Evolutionary conservation across 2,329 filamentous ascomycete genomes (phyloP).

Genomic region (Diaporthe australafricana): DNA sequence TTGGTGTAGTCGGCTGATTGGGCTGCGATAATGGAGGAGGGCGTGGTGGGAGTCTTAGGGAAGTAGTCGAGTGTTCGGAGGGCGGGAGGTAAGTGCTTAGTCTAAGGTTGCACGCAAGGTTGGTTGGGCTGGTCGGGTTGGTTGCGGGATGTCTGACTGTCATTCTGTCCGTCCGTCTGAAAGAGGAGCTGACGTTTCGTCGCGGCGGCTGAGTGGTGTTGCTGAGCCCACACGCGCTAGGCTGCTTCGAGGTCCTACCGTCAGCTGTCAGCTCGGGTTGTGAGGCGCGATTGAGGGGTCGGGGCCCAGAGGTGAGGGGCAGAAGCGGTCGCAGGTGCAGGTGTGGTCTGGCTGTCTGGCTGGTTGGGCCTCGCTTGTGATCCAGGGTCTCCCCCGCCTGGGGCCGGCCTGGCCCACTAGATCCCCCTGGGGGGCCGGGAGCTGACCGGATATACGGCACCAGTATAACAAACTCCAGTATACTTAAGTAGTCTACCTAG

Average conservation of each 20-base stretch:
- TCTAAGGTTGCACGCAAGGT: slow-evolving; percentile 8
- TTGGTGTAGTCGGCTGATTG: not conserved
- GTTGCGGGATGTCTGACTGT: slow-evolving; percentile 1
- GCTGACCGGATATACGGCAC: no score
- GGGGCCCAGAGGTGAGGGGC: not conserved
- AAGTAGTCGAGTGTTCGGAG: not conserved
- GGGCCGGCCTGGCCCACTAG: not conserved
- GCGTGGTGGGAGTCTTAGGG: not conserved
- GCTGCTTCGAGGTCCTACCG: not conserved
- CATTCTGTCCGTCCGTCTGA: not conserved
- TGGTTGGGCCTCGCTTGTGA: slow-evolving; percentile 1
- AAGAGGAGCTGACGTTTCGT: slow-evolving; percentile 23
- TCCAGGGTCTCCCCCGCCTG: slow-evolving; percentile 27
- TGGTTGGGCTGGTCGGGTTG: not conserved
- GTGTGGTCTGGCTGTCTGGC: not conserved
- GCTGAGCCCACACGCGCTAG: slow-evolving; percentile 9
- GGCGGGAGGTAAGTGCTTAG: not conserved
- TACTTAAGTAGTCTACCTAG: no score
- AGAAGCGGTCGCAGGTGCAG: not conserved
- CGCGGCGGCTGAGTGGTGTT: not conserved
- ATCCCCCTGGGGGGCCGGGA: not conserved
- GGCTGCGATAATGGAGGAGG: not conserved
- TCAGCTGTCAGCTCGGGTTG: slow-evolving; percentile 16
- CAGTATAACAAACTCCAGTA: no score
- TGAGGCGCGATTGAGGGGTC: slow-evolving; percentile 19